Conservation (phyloP, 1,284 basidiomycete genomes). For the Sanghuangporus sanghuang region DNA sequence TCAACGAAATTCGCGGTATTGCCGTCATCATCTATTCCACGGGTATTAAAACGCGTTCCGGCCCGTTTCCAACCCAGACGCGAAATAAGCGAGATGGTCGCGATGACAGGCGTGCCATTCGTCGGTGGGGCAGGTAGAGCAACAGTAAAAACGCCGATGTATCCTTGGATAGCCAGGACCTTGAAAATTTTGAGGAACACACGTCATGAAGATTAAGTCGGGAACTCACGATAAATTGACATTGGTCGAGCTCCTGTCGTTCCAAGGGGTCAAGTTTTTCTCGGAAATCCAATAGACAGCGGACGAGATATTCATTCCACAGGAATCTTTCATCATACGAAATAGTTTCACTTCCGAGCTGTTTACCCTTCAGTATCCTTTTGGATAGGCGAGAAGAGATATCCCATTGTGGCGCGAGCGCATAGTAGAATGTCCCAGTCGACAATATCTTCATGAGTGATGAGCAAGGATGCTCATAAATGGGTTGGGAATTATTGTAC, state of each 20-base stretch:
- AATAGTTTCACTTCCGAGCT: conserved; percentile 48
- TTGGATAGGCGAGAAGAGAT: conserved; percentile 76
- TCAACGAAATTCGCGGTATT: conserved; percentile 98
- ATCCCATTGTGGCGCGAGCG: conserved; percentile 80
- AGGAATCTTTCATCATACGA: conserved; percentile 79
- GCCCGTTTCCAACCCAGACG: conserved; percentile 93
- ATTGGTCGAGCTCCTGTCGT: conserved; percentile 65
- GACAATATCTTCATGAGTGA: conserved; percentile 90
- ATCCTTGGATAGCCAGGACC: conserved; percentile 94
- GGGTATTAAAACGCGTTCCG: conserved; percentile 95
- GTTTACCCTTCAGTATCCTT: conserved; percentile 51
- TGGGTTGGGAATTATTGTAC: conserved; percentile 29
- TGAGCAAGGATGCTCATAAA: conserved; percentile 86
- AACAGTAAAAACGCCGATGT: conserved; percentile 69
- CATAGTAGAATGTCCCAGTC: conserved; percentile 92
- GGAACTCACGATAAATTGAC: conserved; percentile 72
- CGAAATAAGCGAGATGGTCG: conserved; percentile 76
- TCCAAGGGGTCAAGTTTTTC: conserved; percentile 67
- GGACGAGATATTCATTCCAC: conserved; percentile 84
- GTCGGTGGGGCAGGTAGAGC: conserved; percentile 69
- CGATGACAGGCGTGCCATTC: conserved; percentile 58
- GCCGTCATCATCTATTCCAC: conserved; percentile 97
- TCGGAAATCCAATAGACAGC: conserved; percentile 77
- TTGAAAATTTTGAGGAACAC: conserved; percentile 27
- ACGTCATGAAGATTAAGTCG: conserved; percentile 28